Base-by-base conservation (phyloP, 306 rosid genomes). In the Lathyrus sativus region DNA sequence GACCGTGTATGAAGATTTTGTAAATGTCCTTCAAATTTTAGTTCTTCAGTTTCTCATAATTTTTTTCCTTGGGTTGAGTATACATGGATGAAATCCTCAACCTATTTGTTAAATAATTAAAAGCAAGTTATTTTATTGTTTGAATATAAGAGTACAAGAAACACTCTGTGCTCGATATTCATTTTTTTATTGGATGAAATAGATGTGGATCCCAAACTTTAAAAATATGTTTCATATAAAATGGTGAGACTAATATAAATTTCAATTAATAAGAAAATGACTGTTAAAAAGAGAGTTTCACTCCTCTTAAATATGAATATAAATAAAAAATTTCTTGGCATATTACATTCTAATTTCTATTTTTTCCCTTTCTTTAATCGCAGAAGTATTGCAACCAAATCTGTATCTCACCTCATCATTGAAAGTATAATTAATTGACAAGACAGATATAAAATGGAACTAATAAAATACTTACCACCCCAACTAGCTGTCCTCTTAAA, bases 391-490 rank as follows among this genome's bases (percentile, higher is more conserved):
- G 13, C 66, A 61, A 35, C 68, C 35, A 62, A 41, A 62, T 48
- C 67, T 11, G 43, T 37, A 35, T 37, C 66, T 60, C 39, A 61
- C 13, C 17, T 62, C 48, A 5, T 6, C 7, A 62, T 38, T 62
- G 18, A 41, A 42, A 62, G 68, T 41, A 12, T 19, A 62, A 11
- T 43, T 63, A 18, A 42, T 13, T 11, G n/a, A 14, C n/a, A 0
- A 65, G 57, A 45, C 46, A 37, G 13, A 65, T 13, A 6, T 62
- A 19, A n/a, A 43, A 65, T 15, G 7, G 14, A 17, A 65, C 22
- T n/a, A 17, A 43, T 43, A 55, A 46, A 14, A 28, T 45, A 48
- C 87, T 67, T 65, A 87, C 88, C 81, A 78, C 79, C 29, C 77
- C 76, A 72, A 71, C 5, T 72, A 70, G 79, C 71, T 73, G 55